A percentile compares a stretch with the other conserved stretches of the same genome.
Evolutionary conservation across 2,329 filamentous ascomycete genomes (phyloP).

Genomic region (Aspergillus chevalieri): DNA sequence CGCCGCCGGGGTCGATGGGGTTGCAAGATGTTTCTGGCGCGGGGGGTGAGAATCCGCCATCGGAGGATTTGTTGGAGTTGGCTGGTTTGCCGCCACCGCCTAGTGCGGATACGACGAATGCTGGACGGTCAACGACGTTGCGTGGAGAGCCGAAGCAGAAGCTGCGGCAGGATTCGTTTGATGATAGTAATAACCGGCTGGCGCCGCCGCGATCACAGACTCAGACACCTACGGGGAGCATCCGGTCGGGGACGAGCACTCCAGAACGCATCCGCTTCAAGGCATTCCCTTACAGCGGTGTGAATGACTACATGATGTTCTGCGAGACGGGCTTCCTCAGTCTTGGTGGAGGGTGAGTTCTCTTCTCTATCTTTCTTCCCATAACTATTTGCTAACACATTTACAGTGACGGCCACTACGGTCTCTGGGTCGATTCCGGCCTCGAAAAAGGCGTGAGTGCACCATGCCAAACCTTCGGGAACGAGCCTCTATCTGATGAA

Average conservation of each 20-base stretch:
- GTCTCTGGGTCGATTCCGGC: conserved; percentile 84
- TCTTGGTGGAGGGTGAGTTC: conserved; percentile 66
- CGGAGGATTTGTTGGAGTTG: conserved; percentile 42
- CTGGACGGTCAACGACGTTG: conserved; percentile 55
- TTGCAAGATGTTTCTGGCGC: conserved; percentile 7
- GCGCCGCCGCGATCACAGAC: conserved; percentile 2
- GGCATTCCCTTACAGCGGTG: conserved; percentile 89
- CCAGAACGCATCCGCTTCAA: conserved; percentile 85
- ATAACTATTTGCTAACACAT: conserved; percentile 18
- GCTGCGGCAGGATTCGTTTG: background rate
- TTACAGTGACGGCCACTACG: conserved; percentile 70
- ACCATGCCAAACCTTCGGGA: conserved; percentile 84
- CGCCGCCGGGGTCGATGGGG: conserved; percentile 21
- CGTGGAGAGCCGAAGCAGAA: conserved; percentile 30
- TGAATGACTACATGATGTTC: conserved; percentile 95
- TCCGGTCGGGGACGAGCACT: conserved; percentile 35
- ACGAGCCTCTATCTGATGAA: conserved; percentile 87
- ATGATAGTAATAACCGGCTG: conserved; percentile 11
- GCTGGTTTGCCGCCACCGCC: conserved; percentile 63
- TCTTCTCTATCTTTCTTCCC: background rate
- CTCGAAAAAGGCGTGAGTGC: conserved; percentile 79
- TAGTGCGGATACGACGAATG: conserved; percentile 57
- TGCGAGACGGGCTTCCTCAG: conserved; percentile 81
- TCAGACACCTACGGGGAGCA: background rate
- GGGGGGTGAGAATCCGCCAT: conserved; percentile 12